Conservation (phyloP, 2,329 filamentous ascomycete species). For the Apiospora koreana region DNA sequence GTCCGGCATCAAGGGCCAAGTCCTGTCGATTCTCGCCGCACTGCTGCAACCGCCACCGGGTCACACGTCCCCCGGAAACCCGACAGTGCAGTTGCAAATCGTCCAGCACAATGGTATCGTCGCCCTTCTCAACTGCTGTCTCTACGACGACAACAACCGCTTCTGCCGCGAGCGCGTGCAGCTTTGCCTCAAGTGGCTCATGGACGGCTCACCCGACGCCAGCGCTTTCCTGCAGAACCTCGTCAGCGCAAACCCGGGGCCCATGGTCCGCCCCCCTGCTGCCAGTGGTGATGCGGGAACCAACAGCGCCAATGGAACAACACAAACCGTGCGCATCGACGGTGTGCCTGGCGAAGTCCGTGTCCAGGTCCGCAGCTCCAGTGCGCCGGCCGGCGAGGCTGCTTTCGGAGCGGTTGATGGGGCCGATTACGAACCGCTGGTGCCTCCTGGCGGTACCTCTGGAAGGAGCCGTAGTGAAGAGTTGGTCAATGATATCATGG, state of each 20-base stretch:
- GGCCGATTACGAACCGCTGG: neutral
- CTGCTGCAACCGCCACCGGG: constrained; percentile 80
- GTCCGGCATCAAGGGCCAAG: constrained; percentile 84
- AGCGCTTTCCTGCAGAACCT: constrained; percentile 71
- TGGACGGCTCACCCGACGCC: constrained; percentile 74
- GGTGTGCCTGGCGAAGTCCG: constrained; percentile 58
- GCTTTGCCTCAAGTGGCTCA: constrained; percentile 81
- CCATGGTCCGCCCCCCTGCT: constrained; percentile 19
- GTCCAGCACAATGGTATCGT: constrained; percentile 84
- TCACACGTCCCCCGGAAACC: constrained; percentile 62
- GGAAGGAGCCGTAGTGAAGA: constrained; percentile 29
- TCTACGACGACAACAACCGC: constrained; percentile 89
- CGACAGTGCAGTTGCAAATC: constrained; percentile 84
- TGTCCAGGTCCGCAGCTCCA: constrained; percentile 49
- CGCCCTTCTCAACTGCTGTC: constrained; percentile 83
- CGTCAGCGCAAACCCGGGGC: constrained; percentile 37
- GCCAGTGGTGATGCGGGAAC: constrained; percentile 29
- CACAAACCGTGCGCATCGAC: constrained; percentile 53
- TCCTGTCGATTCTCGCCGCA: constrained; percentile 85
- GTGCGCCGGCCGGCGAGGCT: constrained; percentile 24
- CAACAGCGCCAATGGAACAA: constrained; percentile 12
- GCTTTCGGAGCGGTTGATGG: constrained; percentile 10
- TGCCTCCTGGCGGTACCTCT: neutral
- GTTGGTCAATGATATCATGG: constrained; percentile 34
- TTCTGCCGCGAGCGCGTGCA: constrained; percentile 92